Conservation (phyloP, 2,329 filamentous ascomycete species). For the Claviceps sp. region DNA sequence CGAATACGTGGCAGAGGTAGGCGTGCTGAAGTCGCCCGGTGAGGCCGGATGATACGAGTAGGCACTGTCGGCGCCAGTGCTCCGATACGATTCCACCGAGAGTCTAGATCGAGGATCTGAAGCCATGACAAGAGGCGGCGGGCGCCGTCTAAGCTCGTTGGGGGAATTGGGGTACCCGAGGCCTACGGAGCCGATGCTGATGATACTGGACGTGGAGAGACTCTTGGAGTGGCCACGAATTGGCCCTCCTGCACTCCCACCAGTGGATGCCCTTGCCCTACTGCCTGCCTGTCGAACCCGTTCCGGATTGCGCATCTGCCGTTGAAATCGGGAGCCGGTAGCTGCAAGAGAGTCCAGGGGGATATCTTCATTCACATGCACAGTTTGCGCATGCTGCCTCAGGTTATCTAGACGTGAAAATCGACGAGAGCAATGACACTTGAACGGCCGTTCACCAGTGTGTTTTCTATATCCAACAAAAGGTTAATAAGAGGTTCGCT, state of each 20-base stretch:
- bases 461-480: conserved; percentile 55
- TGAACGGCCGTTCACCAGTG: conserved; percentile 90
- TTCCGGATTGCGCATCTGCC: conserved; percentile 72
- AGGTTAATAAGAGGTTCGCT: background rate
- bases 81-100: conserved; percentile 55
- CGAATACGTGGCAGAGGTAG: conserved; percentile 72
- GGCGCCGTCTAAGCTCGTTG: conserved; percentile 57
- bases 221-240: conserved; percentile 73
- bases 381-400: conserved; percentile 91
- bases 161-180: conserved; percentile 51
- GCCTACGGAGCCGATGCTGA: conserved; percentile 52
- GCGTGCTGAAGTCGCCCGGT: conserved; percentile 65
- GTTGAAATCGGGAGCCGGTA: conserved; percentile 80
- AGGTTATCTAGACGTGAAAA: conserved; percentile 94
- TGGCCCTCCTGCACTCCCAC: conserved; percentile 57
- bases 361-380: conserved; percentile 95
- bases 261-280: conserved; percentile 64
- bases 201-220: conserved; percentile 76
- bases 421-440: conserved; percentile 84
- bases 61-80: conserved; percentile 47
- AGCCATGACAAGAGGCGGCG: conserved; percentile 73
- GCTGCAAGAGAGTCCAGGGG: conserved; percentile 87
- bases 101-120: conserved; percentile 54
- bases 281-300: conserved; percentile 60
- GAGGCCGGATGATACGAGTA: conserved; percentile 53